Evolutionary conservation across 768 basidiomycete genomes (phyloP), one percentile per base, ranked within the genome.

Genomic region (Boletus eberwhitei): DNA sequence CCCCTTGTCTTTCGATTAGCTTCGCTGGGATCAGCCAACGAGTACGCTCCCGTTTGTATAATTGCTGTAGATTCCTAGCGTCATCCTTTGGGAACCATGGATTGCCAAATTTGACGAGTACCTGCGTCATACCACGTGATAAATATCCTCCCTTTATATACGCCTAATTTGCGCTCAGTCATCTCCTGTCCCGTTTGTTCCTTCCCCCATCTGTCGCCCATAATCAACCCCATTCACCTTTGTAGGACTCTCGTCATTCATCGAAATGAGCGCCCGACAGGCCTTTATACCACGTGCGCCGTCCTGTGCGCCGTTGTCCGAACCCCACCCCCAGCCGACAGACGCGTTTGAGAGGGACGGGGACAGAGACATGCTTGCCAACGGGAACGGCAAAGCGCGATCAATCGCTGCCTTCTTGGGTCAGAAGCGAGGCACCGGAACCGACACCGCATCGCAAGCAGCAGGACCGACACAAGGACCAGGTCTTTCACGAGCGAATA

Each of bases 191-290:
- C 29, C 46, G 12, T 50, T 49, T 31, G 2, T 14, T 42, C 24
- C 31, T 5, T n/a, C 21, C 49, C 29, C 21, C 47, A 46, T 14
- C 58, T 7, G 14, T 5, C 16, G 16, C 13, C 31, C n/a, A 22
- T 8, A 16, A 19, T 32, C 19, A 2, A 19, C n/a, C 11, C 16
- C 12, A 13, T 29, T 35, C 38, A 12, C 13, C 3, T 31, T 9
- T n/a, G 5, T 22, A 8, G 19, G 6, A 36, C 36, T n/a, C 26
- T 29, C 12, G 7, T 13, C 34, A 11, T 54, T 8, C 31, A 11
- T 42, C 26, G 21, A 36, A 12, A 69, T 69, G 67, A 69, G 68
- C 35, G 64, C 67, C 2, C 22, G 67, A 46, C 68, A 68, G 16
- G 58, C 62, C 7, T 69, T 69, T 48, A 11, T 61, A 32, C 68